Percentiles rank a stretch among this genome's conserved stretches.
Evolutionary conservation across 139 green algal genomes (phyloP).

Genomic region (Diplosphaera chodatii): DNA sequence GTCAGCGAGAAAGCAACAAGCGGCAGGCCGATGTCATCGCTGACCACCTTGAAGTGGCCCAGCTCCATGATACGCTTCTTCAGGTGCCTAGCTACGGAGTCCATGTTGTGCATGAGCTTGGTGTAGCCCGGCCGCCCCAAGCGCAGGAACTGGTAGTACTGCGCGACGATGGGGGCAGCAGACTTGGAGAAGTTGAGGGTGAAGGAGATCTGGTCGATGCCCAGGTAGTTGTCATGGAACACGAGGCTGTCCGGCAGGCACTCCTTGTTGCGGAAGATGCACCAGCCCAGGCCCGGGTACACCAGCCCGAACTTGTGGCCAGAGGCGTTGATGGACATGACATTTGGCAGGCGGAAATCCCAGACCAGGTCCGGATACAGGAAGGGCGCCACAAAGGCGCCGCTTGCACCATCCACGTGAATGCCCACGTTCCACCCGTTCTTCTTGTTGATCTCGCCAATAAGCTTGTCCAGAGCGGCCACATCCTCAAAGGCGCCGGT

Average conservation of each 20-base stretch:
- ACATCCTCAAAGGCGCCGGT: conserved; percentile 63
- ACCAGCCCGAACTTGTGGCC: conserved; percentile 69
- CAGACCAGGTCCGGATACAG: conserved; percentile 57
- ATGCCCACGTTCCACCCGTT: conserved; percentile 49
- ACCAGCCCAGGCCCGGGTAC: conserved; percentile 64
- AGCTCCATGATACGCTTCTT: conserved; percentile 16
- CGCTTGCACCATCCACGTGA: conserved; percentile 64
- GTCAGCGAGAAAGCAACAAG: conserved; percentile 57
- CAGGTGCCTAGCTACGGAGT: conserved; percentile 22
- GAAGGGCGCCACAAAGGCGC: conserved; percentile 68
- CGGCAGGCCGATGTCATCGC: conserved; percentile 37
- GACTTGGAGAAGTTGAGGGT: conserved; percentile 71
- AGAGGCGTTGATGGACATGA: conserved; percentile 62
- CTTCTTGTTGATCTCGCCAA: conserved; percentile 37
- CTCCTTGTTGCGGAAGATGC: conserved; percentile 42
- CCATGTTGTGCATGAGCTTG: conserved; percentile 57
- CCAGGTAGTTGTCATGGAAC: conserved; percentile 53
- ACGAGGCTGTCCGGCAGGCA: conserved; percentile 42
- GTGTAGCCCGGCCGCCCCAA: conserved; percentile 57
- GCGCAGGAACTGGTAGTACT: conserved; percentile 52
- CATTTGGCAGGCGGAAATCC: conserved; percentile 62
- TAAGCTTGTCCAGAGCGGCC: conserved; percentile 30
- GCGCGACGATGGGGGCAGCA: conserved; percentile 46
- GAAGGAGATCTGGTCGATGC: conserved; percentile 51
- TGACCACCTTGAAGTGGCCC: conserved; percentile 40